These are phyloP conservation scores for Thamnidium elegans DNA, from an alignment of 192 early-diverging fungal species.

Conservation along the genomic window DNA sequence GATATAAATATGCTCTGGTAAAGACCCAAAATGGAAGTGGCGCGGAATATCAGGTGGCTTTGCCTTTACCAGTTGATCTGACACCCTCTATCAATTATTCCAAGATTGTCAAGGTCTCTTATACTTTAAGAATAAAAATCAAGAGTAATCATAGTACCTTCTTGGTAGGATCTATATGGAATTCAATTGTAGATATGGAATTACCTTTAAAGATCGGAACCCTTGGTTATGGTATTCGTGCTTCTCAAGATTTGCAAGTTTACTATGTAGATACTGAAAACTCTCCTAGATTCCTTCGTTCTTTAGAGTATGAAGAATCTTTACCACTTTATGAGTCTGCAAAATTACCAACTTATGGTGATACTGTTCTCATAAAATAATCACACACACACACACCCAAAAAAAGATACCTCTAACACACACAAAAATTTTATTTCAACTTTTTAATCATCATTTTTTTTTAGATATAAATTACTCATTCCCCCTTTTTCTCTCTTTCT, in stretches of 20 bases:
- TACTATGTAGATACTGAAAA: slow-evolving; percentile 8
- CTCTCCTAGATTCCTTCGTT: slow-evolving; percentile 13
- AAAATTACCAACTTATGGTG: slow-evolving; percentile 15
- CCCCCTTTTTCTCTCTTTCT: too few species aligned
- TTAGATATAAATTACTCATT: too few species aligned
- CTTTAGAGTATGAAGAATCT: slow-evolving; percentile 16
- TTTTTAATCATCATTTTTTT: too few species aligned
- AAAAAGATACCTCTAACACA: too few species aligned
- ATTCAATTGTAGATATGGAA: slow-evolving; percentile 10
- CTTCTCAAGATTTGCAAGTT: slow-evolving; percentile 17
- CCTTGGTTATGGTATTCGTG: slow-evolving; percentile 26
- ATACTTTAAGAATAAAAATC: slow-evolving; percentile 9
- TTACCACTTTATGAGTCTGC: slow-evolving; percentile 19
- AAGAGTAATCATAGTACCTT: neutral
- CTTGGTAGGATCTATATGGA: neutral
- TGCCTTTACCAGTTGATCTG: slow-evolving; percentile 13
- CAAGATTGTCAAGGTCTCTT: slow-evolving; percentile 11
- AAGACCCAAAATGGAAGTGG: neutral
- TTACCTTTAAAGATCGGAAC: slow-evolving; percentile 25
- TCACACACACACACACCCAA: too few species aligned
- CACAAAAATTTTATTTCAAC: too few species aligned
- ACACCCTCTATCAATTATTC: slow-evolving; percentile 21
- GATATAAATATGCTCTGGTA: slow-evolving; percentile 9
- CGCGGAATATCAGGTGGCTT: slow-evolving; percentile 10
- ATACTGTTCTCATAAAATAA: slow-evolving; percentile 2